phyloP scores from a whole-genome alignment of 768 basidiomycete species.

The Collybiopsis confluens region DNA sequence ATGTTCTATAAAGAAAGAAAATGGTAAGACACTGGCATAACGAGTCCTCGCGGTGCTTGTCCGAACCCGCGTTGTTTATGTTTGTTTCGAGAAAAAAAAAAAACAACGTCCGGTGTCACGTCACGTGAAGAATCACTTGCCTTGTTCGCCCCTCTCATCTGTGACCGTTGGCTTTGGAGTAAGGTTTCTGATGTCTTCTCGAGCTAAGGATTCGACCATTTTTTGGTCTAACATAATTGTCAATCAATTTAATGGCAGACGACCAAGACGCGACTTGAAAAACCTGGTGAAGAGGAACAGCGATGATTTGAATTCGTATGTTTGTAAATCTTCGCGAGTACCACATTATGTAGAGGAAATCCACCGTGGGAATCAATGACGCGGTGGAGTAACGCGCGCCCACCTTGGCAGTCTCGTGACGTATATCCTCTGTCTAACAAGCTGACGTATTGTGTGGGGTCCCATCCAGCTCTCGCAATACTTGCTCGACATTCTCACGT shows the following conservation, averaged over 20 bases:
- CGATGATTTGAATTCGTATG: neutral
- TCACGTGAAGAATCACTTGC: neutral
- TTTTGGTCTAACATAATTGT: neutral
- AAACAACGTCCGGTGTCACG: neutral
- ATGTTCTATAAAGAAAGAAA: neutral
- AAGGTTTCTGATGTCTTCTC: neutral
- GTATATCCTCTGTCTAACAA: too few relatives aligned
- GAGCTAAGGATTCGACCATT: slow-evolving; percentile 2
- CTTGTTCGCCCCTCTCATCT: neutral
- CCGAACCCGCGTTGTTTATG: neutral
- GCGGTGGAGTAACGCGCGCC: too few relatives aligned
- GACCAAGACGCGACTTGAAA: neutral
- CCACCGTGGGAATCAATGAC: slow-evolving; percentile 2
- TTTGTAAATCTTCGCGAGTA: neutral
- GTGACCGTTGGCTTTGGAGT: neutral
- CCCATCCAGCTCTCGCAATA: too few relatives aligned
- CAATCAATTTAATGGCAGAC: neutral
- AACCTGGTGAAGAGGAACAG: neutral
- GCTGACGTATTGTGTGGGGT: too few relatives aligned
- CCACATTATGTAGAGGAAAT: neutral
- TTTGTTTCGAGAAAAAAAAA: neutral
- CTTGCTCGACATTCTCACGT: slow-evolving; percentile 21
- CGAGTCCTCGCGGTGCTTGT: neutral
- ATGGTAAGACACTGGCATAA: slow-evolving; percentile 8
- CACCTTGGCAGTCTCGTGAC: too few relatives aligned